Evolutionary conservation across 2,329 filamentous ascomycete genomes (phyloP).

Genomic region (Hypoxylon rubiginosum): DNA sequence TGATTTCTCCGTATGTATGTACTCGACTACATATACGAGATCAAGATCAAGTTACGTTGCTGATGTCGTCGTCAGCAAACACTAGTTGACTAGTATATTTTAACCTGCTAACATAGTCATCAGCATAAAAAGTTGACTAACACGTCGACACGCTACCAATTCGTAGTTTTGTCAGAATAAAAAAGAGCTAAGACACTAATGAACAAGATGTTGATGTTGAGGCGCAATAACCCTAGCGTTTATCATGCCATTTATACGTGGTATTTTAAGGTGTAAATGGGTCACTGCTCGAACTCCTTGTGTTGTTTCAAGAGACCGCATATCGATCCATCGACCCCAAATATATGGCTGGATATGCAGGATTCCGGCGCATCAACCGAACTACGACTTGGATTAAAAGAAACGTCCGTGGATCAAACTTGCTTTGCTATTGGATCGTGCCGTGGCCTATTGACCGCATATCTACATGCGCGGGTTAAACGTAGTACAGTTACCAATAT

Average conservation of each 20-base stretch:
- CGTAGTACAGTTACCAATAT: not conserved
- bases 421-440: constrained; percentile 11
- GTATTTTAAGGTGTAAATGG: not conserved
- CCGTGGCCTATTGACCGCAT: constrained; percentile 8
- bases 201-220: not conserved
- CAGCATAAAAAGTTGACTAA: not conserved
- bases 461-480: not conserved
- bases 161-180: not conserved
- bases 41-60: not conserved
- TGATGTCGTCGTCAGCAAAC: not conserved
- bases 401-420: not conserved
- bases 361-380: constrained; percentile 13
- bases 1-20: not conserved
- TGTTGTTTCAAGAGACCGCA: constrained; percentile 26
- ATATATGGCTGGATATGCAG: constrained; percentile 16
- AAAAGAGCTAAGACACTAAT: not conserved
- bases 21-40: not conserved
- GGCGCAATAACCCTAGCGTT: constrained; percentile 12
- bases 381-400: not conserved
- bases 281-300: constrained; percentile 13
- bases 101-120: not conserved
- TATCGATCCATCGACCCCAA: not conserved
- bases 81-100: not conserved
- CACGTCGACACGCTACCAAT: not conserved
- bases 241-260: constrained; percentile 29